Evolutionary conservation across 2,329 filamentous ascomycete genomes (phyloP).

Genomic region (Botrytis medusae): DNA sequence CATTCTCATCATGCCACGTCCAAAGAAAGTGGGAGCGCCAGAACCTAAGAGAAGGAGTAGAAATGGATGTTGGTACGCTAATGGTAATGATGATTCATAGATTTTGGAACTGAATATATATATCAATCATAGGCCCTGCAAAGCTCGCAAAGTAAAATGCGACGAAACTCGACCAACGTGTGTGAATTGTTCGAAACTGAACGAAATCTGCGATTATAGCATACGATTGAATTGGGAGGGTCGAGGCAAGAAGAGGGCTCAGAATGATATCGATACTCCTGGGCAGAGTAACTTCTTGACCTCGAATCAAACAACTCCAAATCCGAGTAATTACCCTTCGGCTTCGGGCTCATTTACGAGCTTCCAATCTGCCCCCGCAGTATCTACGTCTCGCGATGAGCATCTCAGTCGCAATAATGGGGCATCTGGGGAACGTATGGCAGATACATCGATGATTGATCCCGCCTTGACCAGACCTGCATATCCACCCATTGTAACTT

Average conservation of each 20-base stretch:
- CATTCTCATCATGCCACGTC: slow-evolving; percentile 56
- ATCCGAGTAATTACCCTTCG: neutral
- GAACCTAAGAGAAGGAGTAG: slow-evolving; percentile 67
- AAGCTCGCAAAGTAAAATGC: slow-evolving; percentile 77
- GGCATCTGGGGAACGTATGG: neutral
- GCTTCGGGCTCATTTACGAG: neutral
- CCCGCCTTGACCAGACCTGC: slow-evolving; percentile 25
- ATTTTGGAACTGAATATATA: slow-evolving; percentile 20
- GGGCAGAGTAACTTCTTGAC: slow-evolving; percentile 27
- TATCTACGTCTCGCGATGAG: neutral
- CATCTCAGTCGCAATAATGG: no score
- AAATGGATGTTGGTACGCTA: slow-evolving; percentile 64
- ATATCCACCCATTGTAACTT: slow-evolving; percentile 21
- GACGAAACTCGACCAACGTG: slow-evolving; percentile 75
- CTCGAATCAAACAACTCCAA: neutral
- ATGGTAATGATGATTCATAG: slow-evolving; percentile 14
- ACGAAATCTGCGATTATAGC: slow-evolving; percentile 76
- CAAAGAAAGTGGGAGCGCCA: slow-evolving; percentile 61
- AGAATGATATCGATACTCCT: slow-evolving; percentile 27
- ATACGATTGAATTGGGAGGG: slow-evolving; percentile 81
- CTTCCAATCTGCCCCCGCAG: neutral
- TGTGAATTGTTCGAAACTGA: slow-evolving; percentile 69
- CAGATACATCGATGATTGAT: slow-evolving; percentile 28
- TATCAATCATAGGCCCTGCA: slow-evolving; percentile 64
- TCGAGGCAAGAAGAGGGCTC: slow-evolving; percentile 59